Evolutionary conservation across 306 rosid species (phyloP).

Genomic region (Sindora glabra): DNA sequence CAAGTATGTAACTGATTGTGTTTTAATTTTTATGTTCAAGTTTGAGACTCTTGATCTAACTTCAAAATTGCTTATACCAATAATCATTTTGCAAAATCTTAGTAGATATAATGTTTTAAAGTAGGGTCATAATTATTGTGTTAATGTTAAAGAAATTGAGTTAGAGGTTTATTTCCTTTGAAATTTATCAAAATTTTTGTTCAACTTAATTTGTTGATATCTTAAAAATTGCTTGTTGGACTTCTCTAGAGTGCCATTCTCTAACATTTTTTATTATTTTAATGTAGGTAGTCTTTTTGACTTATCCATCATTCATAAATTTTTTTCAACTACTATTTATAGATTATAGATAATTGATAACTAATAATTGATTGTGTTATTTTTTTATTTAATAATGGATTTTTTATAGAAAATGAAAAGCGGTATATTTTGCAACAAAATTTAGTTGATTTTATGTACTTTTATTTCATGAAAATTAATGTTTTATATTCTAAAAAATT

Average conservation of each 20-base stretch:
- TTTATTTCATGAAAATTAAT: too few relatives aligned
- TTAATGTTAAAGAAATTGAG: constrained; percentile 55
- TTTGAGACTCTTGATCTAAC: constrained; percentile 91
- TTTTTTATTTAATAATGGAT: too few relatives aligned
- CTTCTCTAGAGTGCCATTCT: neutral
- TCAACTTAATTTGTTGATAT: too few relatives aligned
- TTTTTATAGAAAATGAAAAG: too few relatives aligned
- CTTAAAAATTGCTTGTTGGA: neutral
- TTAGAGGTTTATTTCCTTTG: constrained; percentile 58
- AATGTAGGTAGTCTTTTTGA: too few relatives aligned
- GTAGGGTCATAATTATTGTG: constrained; percentile 78
- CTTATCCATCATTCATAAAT: too few relatives aligned
- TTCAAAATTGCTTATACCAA: constrained; percentile 85
- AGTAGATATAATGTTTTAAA: constrained; percentile 82
- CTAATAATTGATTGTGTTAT: too few relatives aligned
- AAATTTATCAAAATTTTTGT: constrained; percentile 4
- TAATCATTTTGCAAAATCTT: constrained; percentile 85
- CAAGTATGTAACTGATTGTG: constrained; percentile 11
- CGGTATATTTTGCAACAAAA: too few relatives aligned
- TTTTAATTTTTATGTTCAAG: constrained; percentile 37
- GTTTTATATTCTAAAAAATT: too few relatives aligned
- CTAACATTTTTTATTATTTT: constrained; percentile 8
- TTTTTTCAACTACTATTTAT: too few relatives aligned
- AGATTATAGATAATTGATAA: too few relatives aligned
- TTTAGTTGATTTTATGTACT: too few relatives aligned